phyloP scores from a whole-genome alignment of 768 basidiomycete genomes.

The Butyriboletus loyo region DNA sequence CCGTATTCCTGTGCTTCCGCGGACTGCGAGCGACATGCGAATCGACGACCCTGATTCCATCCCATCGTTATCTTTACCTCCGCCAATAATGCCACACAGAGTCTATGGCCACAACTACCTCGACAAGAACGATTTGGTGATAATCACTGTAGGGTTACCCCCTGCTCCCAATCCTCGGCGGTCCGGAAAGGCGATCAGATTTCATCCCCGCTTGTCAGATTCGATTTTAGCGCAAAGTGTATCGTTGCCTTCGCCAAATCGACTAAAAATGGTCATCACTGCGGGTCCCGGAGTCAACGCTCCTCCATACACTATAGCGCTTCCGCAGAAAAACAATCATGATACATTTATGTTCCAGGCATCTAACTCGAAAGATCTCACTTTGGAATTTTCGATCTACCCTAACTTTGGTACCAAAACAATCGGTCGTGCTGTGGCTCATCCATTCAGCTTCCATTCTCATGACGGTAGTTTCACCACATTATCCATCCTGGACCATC shows the following conservation, averaged over 20 bases:
- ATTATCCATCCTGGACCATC: slow-evolving; percentile 87
- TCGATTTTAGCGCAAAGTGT: slow-evolving; percentile 65
- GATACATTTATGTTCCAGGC: slow-evolving; percentile 87
- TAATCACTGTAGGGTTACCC: slow-evolving; percentile 71
- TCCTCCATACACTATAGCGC: slow-evolving; percentile 85
- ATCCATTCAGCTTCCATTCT: slow-evolving; percentile 67
- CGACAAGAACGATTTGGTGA: slow-evolving; percentile 80
- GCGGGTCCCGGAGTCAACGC: slow-evolving; percentile 79
- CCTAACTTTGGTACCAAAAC: slow-evolving; percentile 98
- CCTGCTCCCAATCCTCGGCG: slow-evolving; percentile 37
- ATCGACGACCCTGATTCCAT: slow-evolving; percentile 86
- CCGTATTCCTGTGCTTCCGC: slow-evolving; percentile 20
- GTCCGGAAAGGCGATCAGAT: slow-evolving; percentile 52
- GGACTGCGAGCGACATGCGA: slow-evolving; percentile 31
- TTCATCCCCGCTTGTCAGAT: slow-evolving; percentile 73
- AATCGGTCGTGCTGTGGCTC: slow-evolving; percentile 87
- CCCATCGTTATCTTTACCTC: slow-evolving; percentile 91
- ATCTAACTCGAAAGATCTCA: slow-evolving; percentile 64
- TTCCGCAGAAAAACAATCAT: slow-evolving; percentile 71
- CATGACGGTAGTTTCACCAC: slow-evolving; percentile 53
- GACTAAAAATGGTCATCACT: slow-evolving; percentile 94
- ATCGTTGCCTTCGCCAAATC: slow-evolving; percentile 65
- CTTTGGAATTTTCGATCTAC: slow-evolving; percentile 91
- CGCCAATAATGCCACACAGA: slow-evolving; percentile 96
- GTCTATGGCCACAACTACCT: slow-evolving; percentile 97